Evolutionary conservation across 2,329 filamentous ascomycete genomes (phyloP), one percentile per base, ranked within the genome.

Genomic region (Phaeosphaeriaceae sp.): DNA sequence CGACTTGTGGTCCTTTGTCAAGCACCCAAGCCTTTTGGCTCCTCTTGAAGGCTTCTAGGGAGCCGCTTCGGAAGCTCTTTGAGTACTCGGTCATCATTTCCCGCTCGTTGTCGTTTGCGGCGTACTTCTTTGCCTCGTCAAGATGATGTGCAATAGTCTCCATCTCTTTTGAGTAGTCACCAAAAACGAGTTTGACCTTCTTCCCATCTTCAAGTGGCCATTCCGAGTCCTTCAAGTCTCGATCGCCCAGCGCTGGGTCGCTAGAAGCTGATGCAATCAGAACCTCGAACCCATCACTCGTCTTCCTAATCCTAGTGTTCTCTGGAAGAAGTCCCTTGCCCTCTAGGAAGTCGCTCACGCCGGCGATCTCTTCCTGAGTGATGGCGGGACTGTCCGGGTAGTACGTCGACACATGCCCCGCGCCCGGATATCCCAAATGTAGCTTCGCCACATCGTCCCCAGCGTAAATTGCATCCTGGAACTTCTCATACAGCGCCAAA

Each of bases 1-100:
- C 81, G 3, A 83, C 80, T 42, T 72, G 68, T 0, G 81, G 76
- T 3, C 76, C 74, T 52, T 78, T 80, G 60, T 83, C 80, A 39
- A 75, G 73, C 39, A 83, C 81, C 81, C 81, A 83, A 16, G 74
- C 74, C 20, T 76, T 72, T 58, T 82, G 80, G 29, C 78, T 77
- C 40, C 79, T 74, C 53, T 79, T 77, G 67, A 79, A 81, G 1
- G 78, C 74, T 38, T 79, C 68, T 50, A 82, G 69, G 3, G 78
- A 78, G 8, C 80, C 80, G 6, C 78, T 79, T 13, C 72, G 63
- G 68, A 82, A 83, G 30, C 75, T 74, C 52, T 79, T 80, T 26
- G 76, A 70, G 49, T 82, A 82, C 45, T 77, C 70, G 11, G 70
- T 71, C 52, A 76, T 70, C 75, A 80, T 79, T 42, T 70, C 66